Percentiles rank a stretch among this genome's conserved stretches.
Evolutionary conservation across 345 rosid genomes (phyloP).

Genomic region (Mangifera indica): DNA sequence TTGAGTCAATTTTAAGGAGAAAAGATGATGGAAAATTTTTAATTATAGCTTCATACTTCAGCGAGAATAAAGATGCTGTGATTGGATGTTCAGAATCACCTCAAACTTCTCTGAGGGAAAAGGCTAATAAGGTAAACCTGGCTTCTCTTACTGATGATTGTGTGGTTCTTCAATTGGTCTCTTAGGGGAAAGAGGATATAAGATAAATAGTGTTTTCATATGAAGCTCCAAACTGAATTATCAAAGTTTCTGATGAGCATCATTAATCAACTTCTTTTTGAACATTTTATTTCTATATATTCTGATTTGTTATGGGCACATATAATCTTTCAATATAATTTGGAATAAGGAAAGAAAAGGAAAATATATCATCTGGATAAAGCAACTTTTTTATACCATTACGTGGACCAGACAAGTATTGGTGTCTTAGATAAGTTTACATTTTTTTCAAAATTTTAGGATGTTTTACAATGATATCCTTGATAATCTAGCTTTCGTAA

Average conservation of each 20-base stretch:
- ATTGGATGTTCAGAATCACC: conserved; percentile 81
- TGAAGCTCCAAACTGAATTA: background rate
- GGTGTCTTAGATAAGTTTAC: background rate
- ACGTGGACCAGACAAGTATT: background rate
- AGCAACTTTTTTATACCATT: background rate
- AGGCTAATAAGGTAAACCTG: conserved; percentile 66
- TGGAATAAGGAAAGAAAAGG: background rate
- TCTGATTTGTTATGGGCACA: background rate
- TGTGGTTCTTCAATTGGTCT: background rate
- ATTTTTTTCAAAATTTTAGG: background rate
- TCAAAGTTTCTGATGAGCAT: background rate
- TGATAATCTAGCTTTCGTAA: background rate
- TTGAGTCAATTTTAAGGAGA: conserved; percentile 83
- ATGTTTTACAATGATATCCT: background rate
- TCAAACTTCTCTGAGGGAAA: conserved; percentile 84
- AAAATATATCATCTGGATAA: background rate
- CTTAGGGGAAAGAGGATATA: background rate
- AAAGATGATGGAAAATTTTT: conserved; percentile 69
- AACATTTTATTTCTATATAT: too few species aligned
- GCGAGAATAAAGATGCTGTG: conserved; percentile 64
- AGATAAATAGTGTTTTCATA: background rate
- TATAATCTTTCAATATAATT: background rate
- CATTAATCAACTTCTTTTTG: background rate
- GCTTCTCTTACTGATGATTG: background rate
- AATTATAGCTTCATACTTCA: conserved; percentile 63